Conservation (phyloP, 1,139 yeast genomes). For the Suhomyces kunorum region DNA sequence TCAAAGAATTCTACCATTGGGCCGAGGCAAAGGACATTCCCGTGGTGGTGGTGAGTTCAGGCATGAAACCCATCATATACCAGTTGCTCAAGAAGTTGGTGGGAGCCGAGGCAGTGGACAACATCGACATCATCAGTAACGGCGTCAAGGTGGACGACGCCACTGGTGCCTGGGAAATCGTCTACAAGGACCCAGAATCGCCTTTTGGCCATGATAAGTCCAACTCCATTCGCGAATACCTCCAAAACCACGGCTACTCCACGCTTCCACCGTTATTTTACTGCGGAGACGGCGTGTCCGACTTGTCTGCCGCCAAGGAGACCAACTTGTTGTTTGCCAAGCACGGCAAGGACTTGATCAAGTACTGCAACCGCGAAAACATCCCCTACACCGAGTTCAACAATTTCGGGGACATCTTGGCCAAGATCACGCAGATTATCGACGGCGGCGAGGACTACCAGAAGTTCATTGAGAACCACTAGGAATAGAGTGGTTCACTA, state of each 20-base stretch:
- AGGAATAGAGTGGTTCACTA: too few species aligned
- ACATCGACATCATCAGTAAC: slow-evolving; percentile 82
- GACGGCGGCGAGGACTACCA: slow-evolving; percentile 30
- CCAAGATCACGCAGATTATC: slow-evolving; percentile 33
- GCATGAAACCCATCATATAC: slow-evolving; percentile 88
- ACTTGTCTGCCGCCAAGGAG: slow-evolving; percentile 91
- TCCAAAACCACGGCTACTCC: slow-evolving; percentile 42
- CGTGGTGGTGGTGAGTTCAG: slow-evolving; percentile 78
- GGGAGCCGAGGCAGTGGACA: slow-evolving; percentile 70
- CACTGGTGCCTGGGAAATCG: slow-evolving; percentile 69
- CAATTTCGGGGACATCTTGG: slow-evolving; percentile 70
- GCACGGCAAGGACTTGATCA: slow-evolving; percentile 85
- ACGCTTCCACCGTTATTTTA: slow-evolving; percentile 55
- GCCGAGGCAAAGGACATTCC: slow-evolving; percentile 71
- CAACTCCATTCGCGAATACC: slow-evolving; percentile 70
- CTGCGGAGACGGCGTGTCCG: slow-evolving; percentile 98
- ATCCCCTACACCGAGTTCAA: slow-evolving; percentile 86
- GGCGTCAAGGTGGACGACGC: slow-evolving; percentile 61
- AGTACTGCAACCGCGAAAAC: slow-evolving; percentile 73
- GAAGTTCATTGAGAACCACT: slow-evolving; percentile 34
- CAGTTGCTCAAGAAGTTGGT: slow-evolving; percentile 73
- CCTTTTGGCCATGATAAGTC: slow-evolving; percentile 95
- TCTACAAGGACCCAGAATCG: slow-evolving; percentile 76
- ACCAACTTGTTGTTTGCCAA: slow-evolving; percentile 93
- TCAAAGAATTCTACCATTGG: slow-evolving; percentile 79